These are phyloP conservation scores for Cryptococcus sp. DNA, from an alignment of 1,284 basidiomycete genomes.

Conservation along the genomic window DNA sequence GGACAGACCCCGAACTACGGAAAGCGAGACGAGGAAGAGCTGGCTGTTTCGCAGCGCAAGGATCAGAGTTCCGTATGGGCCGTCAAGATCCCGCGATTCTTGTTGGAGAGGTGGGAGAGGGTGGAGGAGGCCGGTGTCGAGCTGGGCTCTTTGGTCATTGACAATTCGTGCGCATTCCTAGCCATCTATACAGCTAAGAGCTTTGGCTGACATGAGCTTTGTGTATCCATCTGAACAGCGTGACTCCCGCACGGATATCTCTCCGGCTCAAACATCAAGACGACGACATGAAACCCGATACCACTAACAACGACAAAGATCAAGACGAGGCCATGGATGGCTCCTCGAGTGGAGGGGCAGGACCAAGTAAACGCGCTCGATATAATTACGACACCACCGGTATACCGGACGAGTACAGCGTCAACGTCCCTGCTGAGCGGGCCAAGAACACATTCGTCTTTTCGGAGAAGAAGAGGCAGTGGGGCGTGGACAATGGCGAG, in stretches of 20 bases:
- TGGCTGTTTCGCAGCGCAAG: conserved; percentile 26
- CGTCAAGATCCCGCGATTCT: conserved; percentile 56
- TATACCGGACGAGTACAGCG: conserved; percentile 44
- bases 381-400: conserved; percentile 37
- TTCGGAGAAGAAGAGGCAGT: conserved; percentile 34
- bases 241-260: conserved; percentile 26
- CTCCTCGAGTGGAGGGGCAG: background rate
- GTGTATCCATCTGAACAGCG: conserved; percentile 4
- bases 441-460: conserved; percentile 48
- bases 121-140: conserved; percentile 55
- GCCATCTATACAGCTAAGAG: background rate
- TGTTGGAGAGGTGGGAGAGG: conserved; percentile 57
- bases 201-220: background rate
- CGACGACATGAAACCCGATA: conserved; percentile 7
- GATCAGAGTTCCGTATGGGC: conserved; percentile 44
- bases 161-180: conserved; percentile 48
- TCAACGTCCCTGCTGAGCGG: conserved; percentile 37
- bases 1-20: conserved; percentile 1
- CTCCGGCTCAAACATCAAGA: conserved; percentile 24
- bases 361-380: conserved; percentile 9
- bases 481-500: conserved; percentile 3
- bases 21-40: conserved; percentile 34
- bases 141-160: conserved; percentile 57
- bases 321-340: conserved; percentile 2
- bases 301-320: background rate